Percentiles rank a stretch among this genome's conserved stretches.
These are phyloP conservation scores for Vaccinium macrocarpon DNA, from an alignment of 148 eudicot species.

Conservation along the genomic window DNA sequence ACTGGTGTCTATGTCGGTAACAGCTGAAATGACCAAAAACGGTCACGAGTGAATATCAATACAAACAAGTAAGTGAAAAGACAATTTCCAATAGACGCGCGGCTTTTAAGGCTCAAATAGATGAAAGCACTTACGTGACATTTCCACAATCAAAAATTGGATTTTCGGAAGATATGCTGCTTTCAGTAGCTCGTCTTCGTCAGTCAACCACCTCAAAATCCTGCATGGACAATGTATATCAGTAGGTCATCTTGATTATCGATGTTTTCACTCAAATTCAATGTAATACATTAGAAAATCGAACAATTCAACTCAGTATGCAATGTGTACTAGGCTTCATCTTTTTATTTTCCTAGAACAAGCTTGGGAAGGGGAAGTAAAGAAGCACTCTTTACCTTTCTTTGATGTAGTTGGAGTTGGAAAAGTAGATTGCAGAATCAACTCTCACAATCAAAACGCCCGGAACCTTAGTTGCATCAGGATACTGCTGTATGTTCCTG, in stretches of 20 bases:
- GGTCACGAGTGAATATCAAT: neutral
- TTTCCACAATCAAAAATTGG: constrained; percentile 69
- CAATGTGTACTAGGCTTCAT: neutral
- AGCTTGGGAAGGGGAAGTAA: neutral
- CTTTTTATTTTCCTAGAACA: neutral
- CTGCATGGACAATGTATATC: constrained; percentile 32
- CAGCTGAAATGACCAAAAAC: constrained; percentile 50
- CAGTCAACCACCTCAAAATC: constrained; percentile 76
- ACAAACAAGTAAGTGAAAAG: neutral
- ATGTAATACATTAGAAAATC: neutral
- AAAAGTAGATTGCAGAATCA: constrained; percentile 82
- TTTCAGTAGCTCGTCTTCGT: constrained; percentile 58
- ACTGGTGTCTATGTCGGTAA: constrained; percentile 89
- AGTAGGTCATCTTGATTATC: neutral
- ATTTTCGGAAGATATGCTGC: constrained; percentile 44
- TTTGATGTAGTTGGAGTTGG: constrained; percentile 70
- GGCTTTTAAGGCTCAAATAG: neutral
- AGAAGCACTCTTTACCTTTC: constrained; percentile 47
- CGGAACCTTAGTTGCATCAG: constrained; percentile 68
- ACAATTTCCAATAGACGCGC: neutral
- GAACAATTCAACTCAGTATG: neutral
- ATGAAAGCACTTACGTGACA: constrained; percentile 68
- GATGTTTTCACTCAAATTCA: neutral
- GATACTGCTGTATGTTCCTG: constrained; percentile 70
- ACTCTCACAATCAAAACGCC: constrained; percentile 71